Evolutionary conservation across 306 rosid species (phyloP), one percentile per base, ranked within the genome.

Genomic region (Cicer bijugum): DNA sequence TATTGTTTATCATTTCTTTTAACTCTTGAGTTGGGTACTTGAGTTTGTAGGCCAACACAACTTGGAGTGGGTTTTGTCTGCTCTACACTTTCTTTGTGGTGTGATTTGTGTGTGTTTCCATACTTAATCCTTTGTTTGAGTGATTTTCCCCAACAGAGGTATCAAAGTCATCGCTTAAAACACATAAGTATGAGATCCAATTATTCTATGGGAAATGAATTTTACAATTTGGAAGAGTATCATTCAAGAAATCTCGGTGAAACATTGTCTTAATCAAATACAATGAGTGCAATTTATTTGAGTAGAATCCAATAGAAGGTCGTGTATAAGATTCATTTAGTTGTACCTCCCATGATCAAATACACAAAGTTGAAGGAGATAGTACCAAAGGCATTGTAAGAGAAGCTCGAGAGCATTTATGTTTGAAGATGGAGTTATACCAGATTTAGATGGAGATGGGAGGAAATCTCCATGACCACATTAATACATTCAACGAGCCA

Each of bases 341-440:
- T 40, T 58, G 42, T 58, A 23, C 42, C 65, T 28, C 65, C 65
- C 42, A 2, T 23, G 64, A 28, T 28, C 64, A 58, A 58, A 20
- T 58, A 28, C 42, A 28, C 0, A 4, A 8, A 23, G 40, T 58
- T 58, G 42, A 58, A 58, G 64, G 10, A 58, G 39, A 58, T 33
- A 20, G 8, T 10, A 6, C 64, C 16, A 1, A 58, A 58, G 64
- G 15, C 35, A 6, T n/a, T 52, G 23, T 28, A 28, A 15, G 58
- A 52, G 58, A 52, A 52, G 58, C 58, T 52, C 12, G 20, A 16
- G 39, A 6, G 16, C 9, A 12, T 58, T 10, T 58, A 58, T 58
- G 5, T 58, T 11, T 58, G 9, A 55, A 19, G 37, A 19, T 19
- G 6, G 61, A 55, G 37, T 19, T 55, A 19, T 58, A 28, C 39